Base-by-base conservation (phyloP, 208 protist genomes). In the Trypanosoma cruzi region DNA sequence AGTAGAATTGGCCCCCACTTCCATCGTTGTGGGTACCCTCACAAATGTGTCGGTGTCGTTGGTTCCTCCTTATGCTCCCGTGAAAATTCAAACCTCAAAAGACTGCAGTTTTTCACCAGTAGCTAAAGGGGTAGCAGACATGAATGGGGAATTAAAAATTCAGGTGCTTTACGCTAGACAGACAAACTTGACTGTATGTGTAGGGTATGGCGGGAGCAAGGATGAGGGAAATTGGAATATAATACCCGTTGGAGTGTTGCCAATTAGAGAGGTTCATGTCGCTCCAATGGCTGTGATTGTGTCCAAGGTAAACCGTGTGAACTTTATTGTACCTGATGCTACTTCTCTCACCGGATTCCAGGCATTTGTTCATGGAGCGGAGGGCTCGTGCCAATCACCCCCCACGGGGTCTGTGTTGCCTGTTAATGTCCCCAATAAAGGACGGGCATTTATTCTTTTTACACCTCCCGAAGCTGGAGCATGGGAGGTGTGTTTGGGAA, bases 161-260 rank as follows among this genome's bases (percentile, higher is more conserved):
- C 46, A 22, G 10, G 24, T 89, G 4, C 60, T 54, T 7, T 69
- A 76, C 66, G 40, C 1, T 13, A 50, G 32, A 32, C n/a, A 26
- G 4, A 72, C 56, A 13, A 56, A 48, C 10, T 71, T 92, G 24
- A 53, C 62, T 5, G 62, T 89, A 20, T 92, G 86, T 73, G 86
- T 81, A 5, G 83, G 75, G 24, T 92, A 89, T 77, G 49, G 44
- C 1, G 83, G 80, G 7, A 81, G 76, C 54, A 22, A 61, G 16
- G 28, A 2, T 44, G 7, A 36, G 22, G 58, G 28, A 44, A 18
- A 32, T 1, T 74, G 68, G 68, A 62, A 46, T 65, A 32, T 68
- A 22, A 58, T 28, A 63, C 20, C 48, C 7, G 70, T 78, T 20
- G 68, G 55, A n/a, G 55, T 59, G 24, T 42, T 72, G 10, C 77